Evolutionary conservation across 352 stramenopile species (phyloP).

Genomic region (Globisporangium barbulae): DNA sequence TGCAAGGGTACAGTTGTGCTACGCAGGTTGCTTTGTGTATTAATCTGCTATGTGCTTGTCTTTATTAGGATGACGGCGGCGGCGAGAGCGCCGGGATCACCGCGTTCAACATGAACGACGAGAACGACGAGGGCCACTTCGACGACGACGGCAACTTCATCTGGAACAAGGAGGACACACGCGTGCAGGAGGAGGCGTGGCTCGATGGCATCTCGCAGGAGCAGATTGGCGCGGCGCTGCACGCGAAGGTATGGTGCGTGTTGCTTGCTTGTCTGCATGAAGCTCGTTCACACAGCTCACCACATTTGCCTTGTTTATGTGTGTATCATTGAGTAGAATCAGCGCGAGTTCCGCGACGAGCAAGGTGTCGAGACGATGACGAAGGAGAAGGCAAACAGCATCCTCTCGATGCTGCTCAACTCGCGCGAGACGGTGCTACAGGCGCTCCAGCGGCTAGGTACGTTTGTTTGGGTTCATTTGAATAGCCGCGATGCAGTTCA

Average conservation of each 20-base stretch:
- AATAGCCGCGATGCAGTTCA: too few relatives aligned
- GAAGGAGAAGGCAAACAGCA: conserved; percentile 45
- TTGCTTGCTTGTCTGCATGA: too few relatives aligned
- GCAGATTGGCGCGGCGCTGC: conserved; percentile 59
- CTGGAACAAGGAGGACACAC: conserved; percentile 73
- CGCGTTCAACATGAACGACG: conserved; percentile 82
- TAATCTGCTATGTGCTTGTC: background rate
- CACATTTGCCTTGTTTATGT: background rate
- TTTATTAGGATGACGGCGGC: conserved; percentile 10
- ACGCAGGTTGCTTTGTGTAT: background rate
- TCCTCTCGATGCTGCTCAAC: conserved; percentile 51
- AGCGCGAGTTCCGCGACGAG: conserved; percentile 51
- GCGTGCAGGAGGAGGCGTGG: conserved; percentile 82
- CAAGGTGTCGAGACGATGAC: conserved; percentile 59
- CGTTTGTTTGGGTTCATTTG: background rate
- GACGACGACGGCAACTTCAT: conserved; percentile 78
- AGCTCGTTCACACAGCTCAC: background rate
- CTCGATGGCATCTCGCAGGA: conserved; percentile 70
- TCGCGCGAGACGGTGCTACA: conserved; percentile 76
- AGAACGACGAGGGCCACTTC: conserved; percentile 84
- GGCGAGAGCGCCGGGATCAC: conserved; percentile 53
- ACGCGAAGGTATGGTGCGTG: conserved; percentile 37
- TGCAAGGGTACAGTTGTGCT: background rate
- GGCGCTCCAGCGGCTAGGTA: conserved; percentile 65
- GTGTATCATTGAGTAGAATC: conserved; percentile 23